Base-by-base conservation (phyloP, 2,329 filamentous ascomycete species). In the Harringtonia lauricola region DNA sequence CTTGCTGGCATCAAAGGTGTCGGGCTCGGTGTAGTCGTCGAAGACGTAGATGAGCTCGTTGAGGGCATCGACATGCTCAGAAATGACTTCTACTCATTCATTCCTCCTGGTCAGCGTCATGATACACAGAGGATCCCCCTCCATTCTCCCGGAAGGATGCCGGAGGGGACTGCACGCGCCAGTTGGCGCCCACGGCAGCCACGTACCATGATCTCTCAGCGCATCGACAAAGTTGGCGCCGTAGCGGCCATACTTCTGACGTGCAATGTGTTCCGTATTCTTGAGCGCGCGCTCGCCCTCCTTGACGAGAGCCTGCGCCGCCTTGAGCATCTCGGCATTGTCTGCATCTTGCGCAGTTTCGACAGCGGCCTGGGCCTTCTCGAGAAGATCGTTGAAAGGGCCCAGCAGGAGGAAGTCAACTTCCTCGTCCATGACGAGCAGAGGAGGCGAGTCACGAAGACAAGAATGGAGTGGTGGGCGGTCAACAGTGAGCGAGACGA, bases 31-130 rank as follows among this genome's bases (percentile, higher is more conserved):
- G 49, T 63, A 74, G 42, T 77, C 72, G 44, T 78, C 74, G 50
- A 78, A 76, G 41, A 72, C 72, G 65, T 72, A 78, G 8, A 76
- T 57, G 21, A 74, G 52, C 38, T 71, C 65, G 46, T 64, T 68
- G 34, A 78, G 59, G 44, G 68, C 62, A 17, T 62, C 59, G 37
- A 72, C 64, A 46, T 65, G 68, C 36, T 63, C 57, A 42, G 68
- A 65, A 42, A 78, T 71, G 29, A 68, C 68, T 44, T 70, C 73
- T 75, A 48, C 14, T 2, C n/a, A 8, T n/a, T 17, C 10, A 31
- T 13, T n/a, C 4, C 9, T 8, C 18, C 6, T 38, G 26, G 22
- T 5, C 15, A 24, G n/a, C n/a, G n/a, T n/a, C n/a, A n/a, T n/a
- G n/a, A n/a, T n/a, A n/a, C n/a, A n/a, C n/a, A n/a, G n/a, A n/a